Evolutionary conservation across 345 rosid genomes (phyloP).

Genomic region (Camelina sativa): DNA sequence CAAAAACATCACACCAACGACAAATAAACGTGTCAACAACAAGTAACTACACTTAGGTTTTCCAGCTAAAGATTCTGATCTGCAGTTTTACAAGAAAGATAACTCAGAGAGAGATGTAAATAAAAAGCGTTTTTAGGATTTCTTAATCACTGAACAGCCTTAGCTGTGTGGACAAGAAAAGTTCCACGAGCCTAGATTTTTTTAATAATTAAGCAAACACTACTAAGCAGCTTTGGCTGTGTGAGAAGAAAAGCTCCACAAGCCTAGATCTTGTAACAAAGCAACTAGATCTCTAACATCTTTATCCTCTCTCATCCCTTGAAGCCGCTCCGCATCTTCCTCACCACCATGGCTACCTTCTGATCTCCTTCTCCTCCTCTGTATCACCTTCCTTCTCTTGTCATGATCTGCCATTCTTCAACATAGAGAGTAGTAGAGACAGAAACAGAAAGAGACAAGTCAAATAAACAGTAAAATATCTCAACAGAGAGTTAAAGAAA

Average conservation of each 20-base stretch:
- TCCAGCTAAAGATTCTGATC: constrained; percentile 19
- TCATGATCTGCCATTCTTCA: constrained; percentile 67
- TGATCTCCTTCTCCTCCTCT: constrained; percentile 50
- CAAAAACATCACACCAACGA: constrained; percentile 28
- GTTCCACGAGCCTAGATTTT: constrained; percentile 45
- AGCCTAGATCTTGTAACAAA: constrained; percentile 50
- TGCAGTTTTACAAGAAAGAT: constrained; percentile 28
- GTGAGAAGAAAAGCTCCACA: constrained; percentile 39
- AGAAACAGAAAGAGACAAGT: background rate
- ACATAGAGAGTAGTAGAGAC: background rate
- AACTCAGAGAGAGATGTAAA: constrained; percentile 10
- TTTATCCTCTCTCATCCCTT: constrained; percentile 33
- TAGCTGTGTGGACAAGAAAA: constrained; percentile 46
- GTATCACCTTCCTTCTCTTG: constrained; percentile 54
- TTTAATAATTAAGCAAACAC: constrained; percentile 27
- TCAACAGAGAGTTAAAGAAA: background rate
- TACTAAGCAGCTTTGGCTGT: constrained; percentile 59
- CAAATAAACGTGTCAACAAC: constrained; percentile 26
- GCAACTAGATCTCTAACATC: constrained; percentile 46
- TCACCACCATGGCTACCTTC: constrained; percentile 30
- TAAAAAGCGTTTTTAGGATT: background rate
- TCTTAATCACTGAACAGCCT: constrained; percentile 49
- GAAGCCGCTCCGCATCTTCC: constrained; percentile 37
- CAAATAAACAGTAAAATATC: constrained; percentile 10
- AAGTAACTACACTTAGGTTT: constrained; percentile 3